Evolutionary conservation across 179 eudicot genomes (phyloP).

Genomic region (Beta corolliflora): DNA sequence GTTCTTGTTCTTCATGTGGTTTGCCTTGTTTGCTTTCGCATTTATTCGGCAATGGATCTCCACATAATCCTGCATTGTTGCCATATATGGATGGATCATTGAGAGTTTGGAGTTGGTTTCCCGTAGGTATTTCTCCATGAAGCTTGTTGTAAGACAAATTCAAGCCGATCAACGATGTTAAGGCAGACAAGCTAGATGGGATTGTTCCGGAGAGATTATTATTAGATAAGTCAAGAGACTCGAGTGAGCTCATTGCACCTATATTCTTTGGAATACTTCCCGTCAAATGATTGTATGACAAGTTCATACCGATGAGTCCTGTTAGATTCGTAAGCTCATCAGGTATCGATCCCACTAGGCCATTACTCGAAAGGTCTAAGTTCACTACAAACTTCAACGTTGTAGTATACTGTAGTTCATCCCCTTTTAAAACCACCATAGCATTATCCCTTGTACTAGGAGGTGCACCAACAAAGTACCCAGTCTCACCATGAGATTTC

Average conservation of each 20-base stretch:
- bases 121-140: conserved; percentile 47
- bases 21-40: conserved; percentile 4
- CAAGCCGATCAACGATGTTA: conserved; percentile 29
- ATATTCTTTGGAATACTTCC: conserved; percentile 43
- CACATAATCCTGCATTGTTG: conserved; percentile 43
- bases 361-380: conserved; percentile 51
- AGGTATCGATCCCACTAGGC: conserved; percentile 48
- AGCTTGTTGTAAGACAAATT: conserved; percentile 51
- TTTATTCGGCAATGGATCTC: conserved; percentile 29
- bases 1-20: background rate
- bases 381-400: conserved; percentile 26
- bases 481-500: background rate
- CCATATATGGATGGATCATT: conserved; percentile 36
- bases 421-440: conserved; percentile 39
- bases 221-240: conserved; percentile 51
- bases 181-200: conserved; percentile 40
- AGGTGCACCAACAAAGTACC: no score
- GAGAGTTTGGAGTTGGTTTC: conserved; percentile 40
- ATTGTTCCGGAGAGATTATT: conserved; percentile 46
- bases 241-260: conserved; percentile 41
- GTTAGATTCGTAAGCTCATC: conserved; percentile 29
- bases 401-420: conserved; percentile 26
- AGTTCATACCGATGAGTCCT: conserved; percentile 38
- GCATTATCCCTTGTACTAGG: background rate
- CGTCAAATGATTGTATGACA: conserved; percentile 40